Base-by-base conservation (phyloP, 768 basidiomycete genomes). In the Tylopilus plumbeoviolaceoides region DNA sequence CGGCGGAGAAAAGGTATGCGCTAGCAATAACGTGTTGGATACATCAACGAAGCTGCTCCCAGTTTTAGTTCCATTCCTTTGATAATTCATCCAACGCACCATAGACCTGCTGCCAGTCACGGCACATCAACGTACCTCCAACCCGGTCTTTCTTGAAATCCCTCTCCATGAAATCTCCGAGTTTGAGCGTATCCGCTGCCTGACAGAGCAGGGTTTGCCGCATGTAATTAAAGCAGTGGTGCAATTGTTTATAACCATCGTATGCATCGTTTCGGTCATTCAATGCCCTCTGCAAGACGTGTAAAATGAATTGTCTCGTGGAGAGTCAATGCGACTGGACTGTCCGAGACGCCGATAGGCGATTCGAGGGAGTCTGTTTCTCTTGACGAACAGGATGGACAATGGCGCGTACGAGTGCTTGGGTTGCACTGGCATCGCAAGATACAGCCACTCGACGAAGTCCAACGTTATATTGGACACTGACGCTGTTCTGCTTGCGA, bases 171-270 rank as follows among this genome's bases (percentile, higher is more conserved):
- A 56, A 55, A 23, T 55, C 54, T 14, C 47, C 47, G 7, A 56
- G 30, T 12, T 48, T 47, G 3, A 57, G 54, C 23, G 42, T 56
- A 15, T 50, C 46, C 42, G 42, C 46, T 5, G 54, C 45, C 35
- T 56, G 46, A 44, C 42, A 56, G 2, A 56, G 36, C 18, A 55
- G 14, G 1, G 27, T 55, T 36, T 55, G 53, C 9, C 54, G 54
- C 14, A 55, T 23, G 21, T 55, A 54, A 3, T 55, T 54, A 28
- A 55, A 47, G 25, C 54, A 55, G 12, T 55, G 54, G 7, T 56
- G 54, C 0, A 56, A 28, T 7, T 50, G 55, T 4, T 27, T 35
- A 21, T 57, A 33, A 23, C 23, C 23, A 23, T 2, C 23, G 23
- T 23, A 9, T 44, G 36, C 9, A 25, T 51, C 55, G 3, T 57